Base-by-base conservation (phyloP, 805 yeast genomes). In the Candida boleticola region DNA sequence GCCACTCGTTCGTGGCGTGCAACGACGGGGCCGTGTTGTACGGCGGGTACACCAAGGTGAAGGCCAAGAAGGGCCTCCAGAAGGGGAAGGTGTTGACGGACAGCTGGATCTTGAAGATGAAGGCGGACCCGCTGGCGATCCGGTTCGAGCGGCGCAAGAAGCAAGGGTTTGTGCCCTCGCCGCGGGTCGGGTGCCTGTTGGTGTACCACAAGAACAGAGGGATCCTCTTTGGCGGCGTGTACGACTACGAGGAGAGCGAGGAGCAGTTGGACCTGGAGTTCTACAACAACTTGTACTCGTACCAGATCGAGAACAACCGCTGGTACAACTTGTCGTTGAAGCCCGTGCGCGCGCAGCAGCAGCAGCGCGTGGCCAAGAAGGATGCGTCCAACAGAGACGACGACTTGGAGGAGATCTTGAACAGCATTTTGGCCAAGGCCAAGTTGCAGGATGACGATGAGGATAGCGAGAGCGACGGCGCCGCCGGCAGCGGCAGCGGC, bases 21-120 rank as follows among this genome's bases (percentile, higher is more conserved):
- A 77, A 78, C 2, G 96, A 86, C 14, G 97, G 97, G 33, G 90
- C 89, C 1, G 76, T 88, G 1, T 49, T 90, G 1, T 88, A 85
- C 75, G 99, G 99, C 50, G 99, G 99, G 11, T 92, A 92, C 58
- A 82, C 93, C 56, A 92, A 90, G 64, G 89, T 88, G 19, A 90
- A 90, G 61, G 95, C 96, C 9, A 82, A 82, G 29, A 87, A 85
- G 59, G 95, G 95, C 29, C 69, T 83, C 42, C 95, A 87, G 54
- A 89, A 89, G 66, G 98, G 99, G 39, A 92, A 92, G 54, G 87
- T 88, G 13, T 75, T 89, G 50, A 73, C 79, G 17, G 99, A 93
- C 58, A 74, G 85, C 43, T 92, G 99, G 98, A 58, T 78, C 14
- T 65, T 92, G 50, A 87, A 85, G 54, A 88, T 92, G 95, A 88